Conservation (phyloP, 345 rosid genomes). For the Streptanthus diversifolius region DNA sequence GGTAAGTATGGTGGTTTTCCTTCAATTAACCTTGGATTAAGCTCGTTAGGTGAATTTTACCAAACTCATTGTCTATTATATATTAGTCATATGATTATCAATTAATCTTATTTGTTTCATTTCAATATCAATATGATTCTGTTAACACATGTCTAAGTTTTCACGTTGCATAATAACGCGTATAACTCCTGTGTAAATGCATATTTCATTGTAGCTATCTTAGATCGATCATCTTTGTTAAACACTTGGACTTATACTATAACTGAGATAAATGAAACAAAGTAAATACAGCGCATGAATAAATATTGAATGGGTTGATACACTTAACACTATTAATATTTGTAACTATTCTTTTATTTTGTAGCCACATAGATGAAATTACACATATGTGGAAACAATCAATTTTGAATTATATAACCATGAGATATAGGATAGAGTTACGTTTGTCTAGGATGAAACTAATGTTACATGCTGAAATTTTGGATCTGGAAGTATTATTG, state of each 20-base stretch:
- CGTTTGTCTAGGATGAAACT: no score
- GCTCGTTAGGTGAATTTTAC: slow-evolving; percentile 20
- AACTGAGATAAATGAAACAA: neutral
- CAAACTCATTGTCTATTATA: slow-evolving; percentile 33
- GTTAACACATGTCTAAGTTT: neutral
- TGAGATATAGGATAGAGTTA: no score
- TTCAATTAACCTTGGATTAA: slow-evolving; percentile 21
- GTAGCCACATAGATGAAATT: neutral
- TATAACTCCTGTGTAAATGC: neutral
- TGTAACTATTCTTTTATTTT: neutral
- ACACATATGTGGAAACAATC: neutral
- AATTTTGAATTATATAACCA: neutral
- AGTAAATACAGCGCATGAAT: neutral
- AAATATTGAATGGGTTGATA: neutral
- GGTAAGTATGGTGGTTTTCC: slow-evolving; percentile 19
- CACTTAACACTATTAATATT: neutral
- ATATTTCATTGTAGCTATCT: neutral
- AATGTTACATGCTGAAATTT: no score
- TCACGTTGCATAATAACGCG: neutral
- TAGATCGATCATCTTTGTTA: neutral
- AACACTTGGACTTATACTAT: neutral
- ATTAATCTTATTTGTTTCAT: neutral
- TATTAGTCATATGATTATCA: neutral
- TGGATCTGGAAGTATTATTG: no score
- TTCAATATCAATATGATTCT: neutral